Conservation (phyloP, 2,329 filamentous ascomycete genomes). For the Bimuria novae-zelandiae region DNA sequence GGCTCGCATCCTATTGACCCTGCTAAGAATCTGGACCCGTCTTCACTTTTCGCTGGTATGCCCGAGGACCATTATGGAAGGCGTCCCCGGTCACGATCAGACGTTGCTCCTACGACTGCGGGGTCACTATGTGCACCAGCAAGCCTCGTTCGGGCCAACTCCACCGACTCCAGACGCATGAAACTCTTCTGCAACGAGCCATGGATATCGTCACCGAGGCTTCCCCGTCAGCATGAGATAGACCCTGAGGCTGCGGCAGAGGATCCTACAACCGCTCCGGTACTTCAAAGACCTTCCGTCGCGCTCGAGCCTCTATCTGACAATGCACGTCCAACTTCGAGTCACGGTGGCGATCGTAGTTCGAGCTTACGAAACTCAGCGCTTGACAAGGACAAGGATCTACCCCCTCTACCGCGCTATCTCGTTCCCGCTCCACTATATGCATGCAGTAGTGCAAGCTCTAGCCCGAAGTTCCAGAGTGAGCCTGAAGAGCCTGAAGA, state of each 20-base stretch:
- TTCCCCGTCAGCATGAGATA: constrained; percentile 19
- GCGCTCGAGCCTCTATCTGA: constrained; percentile 19
- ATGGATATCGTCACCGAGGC: constrained; percentile 32
- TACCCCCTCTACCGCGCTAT: constrained; percentile 38
- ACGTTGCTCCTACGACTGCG: constrained; percentile 4
- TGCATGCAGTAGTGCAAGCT: constrained; percentile 21
- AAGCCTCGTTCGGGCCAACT: constrained; percentile 35
- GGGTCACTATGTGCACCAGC: constrained; percentile 3
- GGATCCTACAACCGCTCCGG: constrained; percentile 23
- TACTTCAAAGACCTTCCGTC: constrained; percentile 24
- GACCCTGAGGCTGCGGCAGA: constrained; percentile 19
- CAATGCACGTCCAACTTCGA: constrained; percentile 35
- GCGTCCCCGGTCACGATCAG: constrained; percentile 32
- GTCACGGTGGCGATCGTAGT: constrained; percentile 26
- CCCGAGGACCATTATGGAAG: constrained; percentile 8
- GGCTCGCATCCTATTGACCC: constrained; percentile 39
- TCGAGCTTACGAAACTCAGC: constrained; percentile 20
- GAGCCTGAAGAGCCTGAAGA: constrained; percentile 10
- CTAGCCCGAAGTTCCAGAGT: constrained; percentile 14
- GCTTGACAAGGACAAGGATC: constrained; percentile 38
- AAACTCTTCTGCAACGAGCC: constrained; percentile 34
- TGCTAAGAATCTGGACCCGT: constrained; percentile 21
- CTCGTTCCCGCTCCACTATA: constrained; percentile 36
- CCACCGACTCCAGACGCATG: constrained; percentile 32
- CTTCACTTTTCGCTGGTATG: constrained; percentile 9